A percentile compares a stretch with the other conserved stretches of the same genome.
Conservation (phyloP, 2,329 filamentous ascomycete species). For the Fusarium sp. region DNA sequence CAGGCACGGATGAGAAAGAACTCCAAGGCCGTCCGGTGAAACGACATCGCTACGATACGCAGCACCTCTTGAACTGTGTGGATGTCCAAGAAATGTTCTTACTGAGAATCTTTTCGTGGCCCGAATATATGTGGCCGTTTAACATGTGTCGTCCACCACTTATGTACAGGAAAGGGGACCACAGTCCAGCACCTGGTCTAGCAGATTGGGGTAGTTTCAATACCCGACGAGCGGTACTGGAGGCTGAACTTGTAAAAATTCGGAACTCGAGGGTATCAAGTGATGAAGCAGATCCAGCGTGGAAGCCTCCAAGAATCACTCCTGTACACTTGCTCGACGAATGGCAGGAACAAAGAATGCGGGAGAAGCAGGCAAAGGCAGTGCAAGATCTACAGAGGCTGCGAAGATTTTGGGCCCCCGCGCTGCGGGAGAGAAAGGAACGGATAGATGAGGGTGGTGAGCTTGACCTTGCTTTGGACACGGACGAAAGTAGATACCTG, state of each 20-base stretch:
- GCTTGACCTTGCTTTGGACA: too few species aligned
- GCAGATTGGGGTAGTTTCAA: neutral
- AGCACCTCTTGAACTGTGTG: neutral
- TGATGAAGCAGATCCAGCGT: neutral
- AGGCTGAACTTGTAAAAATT: neutral
- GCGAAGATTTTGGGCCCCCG: neutral
- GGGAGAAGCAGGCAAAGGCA: neutral
- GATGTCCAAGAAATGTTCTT: neutral
- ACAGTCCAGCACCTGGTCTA: neutral
- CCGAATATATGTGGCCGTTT: too few species aligned
- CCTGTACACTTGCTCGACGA: neutral
- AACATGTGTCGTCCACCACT: too few species aligned
- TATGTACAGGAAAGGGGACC: fast-evolving
- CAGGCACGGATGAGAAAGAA: too few species aligned
- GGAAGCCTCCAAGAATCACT: neutral
- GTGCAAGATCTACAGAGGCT: neutral
- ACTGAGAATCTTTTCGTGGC: too few species aligned
- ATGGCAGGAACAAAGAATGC: neutral
- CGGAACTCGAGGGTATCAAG: too few species aligned
- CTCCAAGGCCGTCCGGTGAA: neutral
- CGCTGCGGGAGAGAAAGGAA: neutral
- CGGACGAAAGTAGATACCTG: too few species aligned
- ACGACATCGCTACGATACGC: neutral
- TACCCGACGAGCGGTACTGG: neutral
- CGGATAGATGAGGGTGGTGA: too few species aligned